Percentiles rank a stretch among this genome's conserved stretches.
Conservation (phyloP, 148 eudicot genomes). For the Limonium bicolor region DNA sequence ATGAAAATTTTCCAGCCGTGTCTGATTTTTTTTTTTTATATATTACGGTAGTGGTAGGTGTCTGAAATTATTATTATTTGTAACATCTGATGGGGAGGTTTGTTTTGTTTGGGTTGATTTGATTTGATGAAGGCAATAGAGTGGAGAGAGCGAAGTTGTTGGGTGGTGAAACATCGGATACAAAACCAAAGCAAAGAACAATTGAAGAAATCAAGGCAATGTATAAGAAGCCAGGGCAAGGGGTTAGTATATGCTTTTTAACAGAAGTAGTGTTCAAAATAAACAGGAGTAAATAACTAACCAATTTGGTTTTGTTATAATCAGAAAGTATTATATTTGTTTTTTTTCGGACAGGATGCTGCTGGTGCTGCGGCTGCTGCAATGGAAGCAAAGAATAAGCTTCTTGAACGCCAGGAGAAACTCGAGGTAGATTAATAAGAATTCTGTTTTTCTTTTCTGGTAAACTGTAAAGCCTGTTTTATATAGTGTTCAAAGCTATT, state of each 20-base stretch:
- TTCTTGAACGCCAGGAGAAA: conserved; percentile 75
- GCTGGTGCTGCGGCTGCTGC: conserved; percentile 75
- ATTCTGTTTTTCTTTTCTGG: not conserved
- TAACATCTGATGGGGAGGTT: no score
- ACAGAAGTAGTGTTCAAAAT: no score
- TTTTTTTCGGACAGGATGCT: no score
- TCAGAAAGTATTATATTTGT: no score
- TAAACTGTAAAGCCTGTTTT: not conserved
- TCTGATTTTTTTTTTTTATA: no score
- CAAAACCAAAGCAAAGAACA: conserved; percentile 57
- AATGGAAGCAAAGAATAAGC: conserved; percentile 74
- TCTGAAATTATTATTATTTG: no score
- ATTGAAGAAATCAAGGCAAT: conserved; percentile 86
- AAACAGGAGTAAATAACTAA: no score
- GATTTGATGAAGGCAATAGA: conserved; percentile 48
- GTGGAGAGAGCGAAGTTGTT: conserved; percentile 56
- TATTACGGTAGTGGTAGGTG: no score
- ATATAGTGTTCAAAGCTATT: not conserved
- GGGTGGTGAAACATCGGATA: conserved; percentile 55
- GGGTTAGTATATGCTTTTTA: no score
- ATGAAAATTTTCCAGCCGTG: no score
- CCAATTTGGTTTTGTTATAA: no score
- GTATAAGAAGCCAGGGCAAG: conserved; percentile 57
- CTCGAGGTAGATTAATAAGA: conserved; percentile 92
- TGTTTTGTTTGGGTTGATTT: no score